Percentiles rank a stretch among this genome's conserved stretches.
Evolutionary conservation across 1,284 basidiomycete genomes (phyloP).

Genomic region (Heimioporus retisporus): DNA sequence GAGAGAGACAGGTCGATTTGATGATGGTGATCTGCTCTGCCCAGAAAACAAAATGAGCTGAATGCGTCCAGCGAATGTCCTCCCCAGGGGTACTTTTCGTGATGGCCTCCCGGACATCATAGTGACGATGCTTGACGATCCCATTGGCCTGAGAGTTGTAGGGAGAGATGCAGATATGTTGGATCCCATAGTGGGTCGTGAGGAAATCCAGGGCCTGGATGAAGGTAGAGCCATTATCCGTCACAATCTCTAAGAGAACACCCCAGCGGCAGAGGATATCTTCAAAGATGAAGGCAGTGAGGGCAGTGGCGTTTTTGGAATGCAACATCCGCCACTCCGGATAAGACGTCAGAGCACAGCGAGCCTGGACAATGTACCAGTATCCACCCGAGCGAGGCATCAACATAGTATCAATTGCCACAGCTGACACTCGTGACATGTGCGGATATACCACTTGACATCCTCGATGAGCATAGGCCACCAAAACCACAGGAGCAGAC

Average conservation of each 20-base stretch:
- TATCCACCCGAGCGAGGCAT: neutral
- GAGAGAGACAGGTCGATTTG: too few species aligned
- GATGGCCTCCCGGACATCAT: too few species aligned
- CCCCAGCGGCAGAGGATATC: neutral
- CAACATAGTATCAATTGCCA: too few species aligned
- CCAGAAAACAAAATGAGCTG: too few species aligned
- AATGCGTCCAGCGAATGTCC: too few species aligned
- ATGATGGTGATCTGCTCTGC: too few species aligned
- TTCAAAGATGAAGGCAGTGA: neutral
- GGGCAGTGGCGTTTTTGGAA: neutral
- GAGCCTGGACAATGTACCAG: slow-evolving; percentile 3
- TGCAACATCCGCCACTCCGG: neutral
- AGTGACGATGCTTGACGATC: too few species aligned
- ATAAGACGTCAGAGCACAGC: slow-evolving; percentile 25
- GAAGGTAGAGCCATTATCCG: too few species aligned
- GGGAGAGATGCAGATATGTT: slow-evolving; percentile 1
- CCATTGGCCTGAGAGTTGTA: neutral
- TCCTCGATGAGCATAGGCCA: too few species aligned
- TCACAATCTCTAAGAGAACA: neutral
- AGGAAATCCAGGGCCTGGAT: neutral
- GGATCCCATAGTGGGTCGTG: neutral
- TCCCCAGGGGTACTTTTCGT: too few species aligned
- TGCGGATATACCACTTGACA: slow-evolving; percentile 34
- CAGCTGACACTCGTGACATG: slow-evolving; percentile 11
- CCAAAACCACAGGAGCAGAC: neutral